Evolutionary conservation across 345 rosid genomes (phyloP), one percentile per base, ranked within the genome.

Genomic region (Gynandropsis gynandra): DNA sequence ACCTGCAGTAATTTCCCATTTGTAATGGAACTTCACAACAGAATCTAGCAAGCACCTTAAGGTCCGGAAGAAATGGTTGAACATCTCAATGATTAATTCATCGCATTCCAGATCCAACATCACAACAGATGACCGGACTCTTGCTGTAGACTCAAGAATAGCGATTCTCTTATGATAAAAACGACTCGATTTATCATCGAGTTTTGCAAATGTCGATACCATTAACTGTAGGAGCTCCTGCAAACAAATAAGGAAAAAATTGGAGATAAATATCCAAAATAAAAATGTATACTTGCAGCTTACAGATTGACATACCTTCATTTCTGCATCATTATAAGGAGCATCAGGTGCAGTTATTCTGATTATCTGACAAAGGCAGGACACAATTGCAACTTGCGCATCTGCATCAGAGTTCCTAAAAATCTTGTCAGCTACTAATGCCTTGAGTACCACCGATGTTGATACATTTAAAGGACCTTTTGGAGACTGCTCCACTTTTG

Each of bases 281-380:
- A 24, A 5, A 24, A 24, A 24, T 2, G 29, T 15, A 52, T 11
- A 7, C 58, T 68, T 64, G 34, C 19, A 36, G 56, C 29, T 48
- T 41, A 45, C 16, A 59, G 18, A 20, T 4, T 14, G 11, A 20
- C 36, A 13, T 33, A 80, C 97, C 95, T 80, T 81, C 95, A 89
- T 85, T 21, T 50, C 55, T 8, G 77, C 70, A 66, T 89, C 89
- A 50, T 59, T 34, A 16, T 74, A 89, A 2, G 97, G 97, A 32
- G 80, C 78, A 42, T 72, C 80, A 0, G 97, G 95, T 8, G 93
- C 89, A 38, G 89, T 77, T 57, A 85, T 85, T 74, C 97, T 77
- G 50, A 76, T 71, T 20, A 85, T 72, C 58, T 85, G 89, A 18
- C 66, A 80, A 21, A 83, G 49, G 73, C 97, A 85, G 10, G 85